A percentile compares a stretch with the other conserved stretches of the same genome.
phyloP scores from a whole-genome alignment of 345 rosid genomes.

The Hypericum androsaemum region DNA sequence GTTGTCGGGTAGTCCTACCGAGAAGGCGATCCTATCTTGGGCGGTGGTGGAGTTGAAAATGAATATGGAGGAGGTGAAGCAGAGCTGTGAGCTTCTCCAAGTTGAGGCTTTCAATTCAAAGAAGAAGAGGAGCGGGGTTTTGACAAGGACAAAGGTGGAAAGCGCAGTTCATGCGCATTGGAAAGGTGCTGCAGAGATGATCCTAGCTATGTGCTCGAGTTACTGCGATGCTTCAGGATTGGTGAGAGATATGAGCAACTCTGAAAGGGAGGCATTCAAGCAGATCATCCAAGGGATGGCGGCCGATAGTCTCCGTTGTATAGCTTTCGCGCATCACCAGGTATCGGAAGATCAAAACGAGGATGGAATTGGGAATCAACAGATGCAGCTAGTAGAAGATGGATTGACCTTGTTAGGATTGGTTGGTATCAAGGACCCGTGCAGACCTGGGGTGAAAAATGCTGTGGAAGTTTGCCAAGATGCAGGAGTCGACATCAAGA shows the following conservation, averaged over 20 bases:
- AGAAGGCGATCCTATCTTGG: constrained; percentile 72
- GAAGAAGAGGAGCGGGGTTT: constrained; percentile 60
- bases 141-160: constrained; percentile 30
- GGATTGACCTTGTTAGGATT: constrained; percentile 45
- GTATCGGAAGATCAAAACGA: constrained; percentile 15
- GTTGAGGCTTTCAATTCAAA: constrained; percentile 64
- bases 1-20: constrained; percentile 61
- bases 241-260: constrained; percentile 19
- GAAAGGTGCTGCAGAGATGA: constrained; percentile 82
- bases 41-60: constrained; percentile 34
- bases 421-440: constrained; percentile 68
- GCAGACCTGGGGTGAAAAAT: constrained; percentile 46
- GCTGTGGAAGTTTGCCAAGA: constrained; percentile 54
- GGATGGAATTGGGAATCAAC: no score
- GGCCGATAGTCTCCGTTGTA: constrained; percentile 56
- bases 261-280: constrained; percentile 26
- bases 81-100: constrained; percentile 30
- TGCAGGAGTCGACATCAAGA: constrained; percentile 66
- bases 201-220: constrained; percentile 52
- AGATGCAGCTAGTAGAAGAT: constrained; percentile 1
- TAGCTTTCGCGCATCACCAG: constrained; percentile 55
- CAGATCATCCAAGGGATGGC: constrained; percentile 54
- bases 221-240: constrained; percentile 45
- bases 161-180: constrained; percentile 41
- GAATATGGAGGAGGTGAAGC: constrained; percentile 41